Base-by-base conservation (phyloP, 169 alveolate species). In the Perkinsus olseni region DNA sequence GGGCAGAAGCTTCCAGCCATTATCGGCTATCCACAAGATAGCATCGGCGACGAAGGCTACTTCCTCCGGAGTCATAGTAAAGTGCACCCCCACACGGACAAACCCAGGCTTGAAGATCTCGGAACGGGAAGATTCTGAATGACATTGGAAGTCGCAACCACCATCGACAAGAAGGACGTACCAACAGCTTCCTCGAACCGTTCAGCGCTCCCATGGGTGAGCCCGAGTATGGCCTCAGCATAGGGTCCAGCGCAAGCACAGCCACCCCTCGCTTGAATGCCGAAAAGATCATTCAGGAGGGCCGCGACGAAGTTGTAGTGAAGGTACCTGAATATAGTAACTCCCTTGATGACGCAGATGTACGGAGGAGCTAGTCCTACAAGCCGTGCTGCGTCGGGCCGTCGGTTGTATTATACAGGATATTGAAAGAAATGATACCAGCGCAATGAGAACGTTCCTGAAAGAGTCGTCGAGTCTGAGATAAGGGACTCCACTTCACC, bases 211-310 rank as follows among this genome's bases (percentile, higher is more conserved):
- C 82, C 82, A 24, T 24, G 17, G 82, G 1, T 24, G 4, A 62
- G 10, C 1, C 82, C 82, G 82, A 62, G 94, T 39, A 98, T 94
- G 74, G 92, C 93, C 82, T 97, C 97, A 0, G 98, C 98, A 95
- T 97, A 98, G 6, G 98, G 98, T 0, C 98, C 98, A 28, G 99
- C 99, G 95, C 99, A 98, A 17, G 98, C 96, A 93, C 99, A 98
- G 0, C 99, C 99, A 38, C 98, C 97, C 93, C 99, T 94, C 20
- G 97, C 95, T 94, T 98, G 98, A 38, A 98, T 96, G 0, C 99
- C 99, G 92, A 98, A 98, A 31, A 98, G 93, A 94, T 98, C 99
- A 94, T 98, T 98, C 93, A 98, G 93, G 74, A 98, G 95, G 21
- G 98, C 97, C 50, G 97, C 97, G 40, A 98, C 98, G 93, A 96